Conservation (phyloP, 306 rosid genomes). For the Parietaria judaica region DNA sequence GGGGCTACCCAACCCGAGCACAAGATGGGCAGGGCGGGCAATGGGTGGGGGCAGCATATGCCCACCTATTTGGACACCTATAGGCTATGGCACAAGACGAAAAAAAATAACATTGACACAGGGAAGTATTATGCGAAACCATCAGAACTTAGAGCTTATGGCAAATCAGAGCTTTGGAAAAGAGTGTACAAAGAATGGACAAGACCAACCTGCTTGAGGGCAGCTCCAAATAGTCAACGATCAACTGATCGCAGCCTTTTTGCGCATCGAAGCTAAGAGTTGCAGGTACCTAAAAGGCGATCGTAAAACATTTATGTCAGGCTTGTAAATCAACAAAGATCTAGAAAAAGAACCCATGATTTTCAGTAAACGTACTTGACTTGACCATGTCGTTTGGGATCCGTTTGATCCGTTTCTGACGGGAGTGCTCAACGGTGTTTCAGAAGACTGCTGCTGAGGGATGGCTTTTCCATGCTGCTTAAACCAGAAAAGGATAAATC, state of each 20-base stretch:
- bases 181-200: not conserved
- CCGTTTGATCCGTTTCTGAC: constrained; percentile 33
- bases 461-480: constrained; percentile 45
- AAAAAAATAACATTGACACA: not conserved
- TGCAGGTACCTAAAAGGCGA: constrained; percentile 42
- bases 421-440: constrained; percentile 39
- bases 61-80: too few relatives aligned
- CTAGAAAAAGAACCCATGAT: not conserved
- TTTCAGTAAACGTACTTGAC: constrained; percentile 38
- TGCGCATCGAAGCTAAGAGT: constrained; percentile 51
- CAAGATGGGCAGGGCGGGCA: too few relatives aligned
- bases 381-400: constrained; percentile 38
- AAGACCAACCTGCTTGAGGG: constrained; percentile 68
- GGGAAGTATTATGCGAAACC: not conserved
- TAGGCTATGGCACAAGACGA: not conserved
- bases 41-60: too few relatives aligned
- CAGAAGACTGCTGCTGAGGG: constrained; percentile 27
- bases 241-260: constrained; percentile 57
- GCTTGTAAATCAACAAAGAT: constrained; percentile 9
- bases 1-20: too few relatives aligned
- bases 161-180: not conserved
- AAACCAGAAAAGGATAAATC: constrained; percentile 8
- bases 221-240: constrained; percentile 66
- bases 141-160: too few relatives aligned
- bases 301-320: constrained; percentile 16